Evolutionary conservation across 768 basidiomycete species (phyloP), one percentile per base, ranked within the genome.

Genomic region (Leccinum incarnatum): DNA sequence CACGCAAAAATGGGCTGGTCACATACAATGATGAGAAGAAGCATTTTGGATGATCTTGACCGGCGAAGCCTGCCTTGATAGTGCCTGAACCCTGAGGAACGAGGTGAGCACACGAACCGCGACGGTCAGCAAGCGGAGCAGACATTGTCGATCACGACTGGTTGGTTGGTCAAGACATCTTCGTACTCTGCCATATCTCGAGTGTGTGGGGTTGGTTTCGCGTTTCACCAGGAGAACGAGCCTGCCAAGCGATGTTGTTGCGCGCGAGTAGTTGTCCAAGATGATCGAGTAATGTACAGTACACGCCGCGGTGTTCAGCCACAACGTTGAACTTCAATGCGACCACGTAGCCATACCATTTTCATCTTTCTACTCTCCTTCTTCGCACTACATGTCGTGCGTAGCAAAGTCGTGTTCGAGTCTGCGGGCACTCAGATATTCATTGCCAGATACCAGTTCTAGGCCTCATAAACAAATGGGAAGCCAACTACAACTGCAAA

Each of bases 21-120:
- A 86, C 94, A 78, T 77, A 97, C 95, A 94, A 98, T 63, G 95
- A 97, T 62, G 97, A 95, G 70, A 98, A 98, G 82, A 95, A 98
- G 72, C 95, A 98, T 83, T 97, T 97, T 46, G 97, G 97, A 72
- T 97, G 95, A 75, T 98, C 96, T 76, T 98, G 92, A 49, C 97
- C 97, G 55, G 97, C 97, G 72, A 99, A 99, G 42, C 97, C 97
- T 60, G 97, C 97, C 76, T 98, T 99, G 73, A 99, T 96, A 23
- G 93, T 94, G 29, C 97, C 97, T 57, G 96, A 97, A 61, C 97
- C 97, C 94, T 98, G 73, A n/a, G 34, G 52, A 58, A 55, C 59
- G 61, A 57, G 62, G 63, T 69, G 62, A 67, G 67, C 69, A 65
- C 59, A 61, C 62, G 58, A 53, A 61, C 48, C 40, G 63, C 45